phyloP scores from a whole-genome alignment of 176 grass and related monocot species.

The Melocanna baccifera region DNA sequence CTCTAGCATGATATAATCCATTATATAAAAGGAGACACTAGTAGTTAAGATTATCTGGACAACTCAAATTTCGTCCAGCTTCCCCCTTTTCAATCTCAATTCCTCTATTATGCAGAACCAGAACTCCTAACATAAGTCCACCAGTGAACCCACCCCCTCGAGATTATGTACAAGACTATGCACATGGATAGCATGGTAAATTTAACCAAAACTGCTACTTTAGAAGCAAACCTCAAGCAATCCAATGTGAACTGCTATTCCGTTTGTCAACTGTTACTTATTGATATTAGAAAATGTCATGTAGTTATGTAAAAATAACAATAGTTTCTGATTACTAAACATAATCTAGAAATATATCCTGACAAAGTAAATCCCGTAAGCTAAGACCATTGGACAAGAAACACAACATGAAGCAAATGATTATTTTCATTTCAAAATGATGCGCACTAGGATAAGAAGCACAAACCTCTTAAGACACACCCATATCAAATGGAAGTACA shows the following conservation, averaged over 20 bases:
- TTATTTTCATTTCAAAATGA: background rate
- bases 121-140: background rate
- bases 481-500: constrained; percentile 98
- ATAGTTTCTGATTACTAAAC: background rate
- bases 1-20: background rate
- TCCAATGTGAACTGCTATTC: background rate
- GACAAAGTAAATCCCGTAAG: background rate
- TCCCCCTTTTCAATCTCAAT: background rate
- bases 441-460: background rate
- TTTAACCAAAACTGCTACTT: background rate
- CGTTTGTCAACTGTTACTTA: background rate
- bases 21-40: background rate
- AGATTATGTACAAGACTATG: constrained; percentile 11
- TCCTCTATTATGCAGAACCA: background rate
- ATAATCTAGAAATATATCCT: background rate
- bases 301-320: background rate
- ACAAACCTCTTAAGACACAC: constrained; percentile 81
- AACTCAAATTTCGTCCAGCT: background rate
- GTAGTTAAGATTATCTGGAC: background rate
- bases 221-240: constrained; percentile 17
- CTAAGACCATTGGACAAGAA: background rate
- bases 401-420: background rate
- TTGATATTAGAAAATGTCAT: constrained; percentile 2
- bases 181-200: background rate
- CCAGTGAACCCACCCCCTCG: background rate